phyloP scores from a whole-genome alignment of 768 basidiomycete genomes.

The Lactarius trivialis region DNA sequence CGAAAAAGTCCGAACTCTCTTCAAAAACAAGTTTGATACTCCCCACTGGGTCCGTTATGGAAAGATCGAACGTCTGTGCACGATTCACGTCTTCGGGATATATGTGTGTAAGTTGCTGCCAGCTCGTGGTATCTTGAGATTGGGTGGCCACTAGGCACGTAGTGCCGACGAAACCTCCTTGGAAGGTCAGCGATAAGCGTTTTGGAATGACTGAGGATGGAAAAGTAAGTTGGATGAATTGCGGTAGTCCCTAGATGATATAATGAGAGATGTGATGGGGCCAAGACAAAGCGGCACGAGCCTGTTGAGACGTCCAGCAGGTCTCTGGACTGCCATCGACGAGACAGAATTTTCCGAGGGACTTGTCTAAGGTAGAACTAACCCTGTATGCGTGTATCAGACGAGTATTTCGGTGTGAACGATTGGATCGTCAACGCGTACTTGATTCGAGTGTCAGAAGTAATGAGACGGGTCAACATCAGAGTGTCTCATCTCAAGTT shows the following conservation, averaged over 20 bases:
- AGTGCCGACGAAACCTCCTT: conserved; percentile 80
- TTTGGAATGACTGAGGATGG: conserved; percentile 46
- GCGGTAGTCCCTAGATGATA: conserved; percentile 59
- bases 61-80: conserved; percentile 57
- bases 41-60: conserved; percentile 28
- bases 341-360: conserved; percentile 26
- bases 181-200: conserved; percentile 61
- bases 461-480: conserved; percentile 18
- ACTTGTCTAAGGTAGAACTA: conserved; percentile 30
- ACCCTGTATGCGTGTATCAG: conserved; percentile 21
- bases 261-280: too few relatives aligned
- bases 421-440: not conserved
- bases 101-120: conserved; percentile 47
- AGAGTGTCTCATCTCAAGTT: not conserved
- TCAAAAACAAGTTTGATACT: conserved; percentile 66
- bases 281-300: not conserved
- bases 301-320: conserved; percentile 23
- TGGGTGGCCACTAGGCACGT: conserved; percentile 46
- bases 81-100: conserved; percentile 80
- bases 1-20: conserved; percentile 81
- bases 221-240: conserved; percentile 66
- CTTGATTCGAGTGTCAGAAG: conserved; percentile 23
- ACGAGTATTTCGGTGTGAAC: not conserved
- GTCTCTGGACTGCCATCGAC: conserved; percentile 28
- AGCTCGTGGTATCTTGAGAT: conserved; percentile 33